These are phyloP conservation scores for Salvia rosmarinus DNA, from an alignment of 257 asterid species.

Conservation along the genomic window DNA sequence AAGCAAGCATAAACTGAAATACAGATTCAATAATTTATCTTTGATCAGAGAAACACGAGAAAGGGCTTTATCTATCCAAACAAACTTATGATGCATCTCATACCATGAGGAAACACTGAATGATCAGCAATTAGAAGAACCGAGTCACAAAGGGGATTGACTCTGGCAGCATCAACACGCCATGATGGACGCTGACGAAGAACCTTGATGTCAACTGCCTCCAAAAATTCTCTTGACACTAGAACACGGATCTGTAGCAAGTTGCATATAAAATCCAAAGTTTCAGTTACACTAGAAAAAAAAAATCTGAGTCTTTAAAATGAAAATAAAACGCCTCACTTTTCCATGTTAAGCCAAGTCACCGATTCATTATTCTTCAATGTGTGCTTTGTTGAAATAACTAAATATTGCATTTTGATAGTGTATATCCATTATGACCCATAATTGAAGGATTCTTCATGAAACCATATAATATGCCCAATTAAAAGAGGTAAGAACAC, in stretches of 20 bases:
- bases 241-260: conserved; percentile 59
- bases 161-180: conserved; percentile 85
- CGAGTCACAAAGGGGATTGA: conserved; percentile 70
- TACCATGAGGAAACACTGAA: conserved; percentile 86
- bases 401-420: neutral
- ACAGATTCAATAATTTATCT: neutral
- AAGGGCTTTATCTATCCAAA: conserved; percentile 7
- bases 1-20: conserved; percentile 20
- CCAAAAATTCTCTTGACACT: conserved; percentile 83
- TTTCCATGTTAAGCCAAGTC: conserved; percentile 26
- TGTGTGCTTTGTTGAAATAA: conserved; percentile 16
- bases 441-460: conserved; percentile 7
- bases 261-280: conserved; percentile 20
- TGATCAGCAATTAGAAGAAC: conserved; percentile 87
- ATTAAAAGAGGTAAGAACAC: conserved; percentile 14
- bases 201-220: conserved; percentile 79
- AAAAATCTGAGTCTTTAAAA: neutral
- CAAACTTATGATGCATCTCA: conserved; percentile 27
- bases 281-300: conserved; percentile 15
- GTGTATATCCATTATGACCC: neutral
- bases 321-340: neutral
- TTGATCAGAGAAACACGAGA: conserved; percentile 19
- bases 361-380: conserved; percentile 17
- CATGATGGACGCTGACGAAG: conserved; percentile 79
- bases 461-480: conserved; percentile 12